Conservation (phyloP, 2,329 filamentous ascomycete species). For the Fusarium temperatum region DNA sequence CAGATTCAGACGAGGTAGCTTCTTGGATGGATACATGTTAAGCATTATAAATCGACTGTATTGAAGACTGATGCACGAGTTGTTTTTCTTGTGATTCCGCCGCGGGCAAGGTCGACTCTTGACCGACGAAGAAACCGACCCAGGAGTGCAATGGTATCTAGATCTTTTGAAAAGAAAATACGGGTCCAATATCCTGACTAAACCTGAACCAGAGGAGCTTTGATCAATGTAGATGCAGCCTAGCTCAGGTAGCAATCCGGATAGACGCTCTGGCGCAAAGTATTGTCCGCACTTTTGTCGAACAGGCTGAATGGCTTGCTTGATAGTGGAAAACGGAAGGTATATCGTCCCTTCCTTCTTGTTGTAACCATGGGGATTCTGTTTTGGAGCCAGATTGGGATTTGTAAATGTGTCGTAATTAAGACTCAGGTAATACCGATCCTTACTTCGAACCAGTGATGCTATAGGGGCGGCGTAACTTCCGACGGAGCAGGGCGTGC, state of each 20-base stretch:
- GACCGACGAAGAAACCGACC: background rate
- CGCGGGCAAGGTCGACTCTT: background rate
- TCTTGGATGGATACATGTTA: background rate
- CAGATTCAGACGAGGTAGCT: background rate
- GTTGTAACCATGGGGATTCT: accelerated
- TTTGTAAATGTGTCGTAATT: background rate
- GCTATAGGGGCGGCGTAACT: background rate
- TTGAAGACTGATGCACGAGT: background rate
- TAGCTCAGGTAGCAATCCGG: background rate
- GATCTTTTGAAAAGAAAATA: accelerated
- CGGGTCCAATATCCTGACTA: background rate
- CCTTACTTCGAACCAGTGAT: background rate
- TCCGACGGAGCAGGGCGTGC: background rate
- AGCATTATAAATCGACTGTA: background rate
- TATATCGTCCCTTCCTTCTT: accelerated
- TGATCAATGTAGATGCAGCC: background rate
- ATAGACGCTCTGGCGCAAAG: background rate
- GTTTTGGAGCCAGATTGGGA: background rate
- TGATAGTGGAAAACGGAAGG: background rate
- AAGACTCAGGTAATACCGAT: background rate
- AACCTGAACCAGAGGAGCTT: background rate
- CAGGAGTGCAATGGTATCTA: background rate
- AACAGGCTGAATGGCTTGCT: background rate
- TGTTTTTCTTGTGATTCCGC: background rate
- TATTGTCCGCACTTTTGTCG: background rate